These are phyloP conservation scores for Hypsizygus marmoreus DNA, from an alignment of 768 basidiomycete genomes.

Conservation along the genomic window DNA sequence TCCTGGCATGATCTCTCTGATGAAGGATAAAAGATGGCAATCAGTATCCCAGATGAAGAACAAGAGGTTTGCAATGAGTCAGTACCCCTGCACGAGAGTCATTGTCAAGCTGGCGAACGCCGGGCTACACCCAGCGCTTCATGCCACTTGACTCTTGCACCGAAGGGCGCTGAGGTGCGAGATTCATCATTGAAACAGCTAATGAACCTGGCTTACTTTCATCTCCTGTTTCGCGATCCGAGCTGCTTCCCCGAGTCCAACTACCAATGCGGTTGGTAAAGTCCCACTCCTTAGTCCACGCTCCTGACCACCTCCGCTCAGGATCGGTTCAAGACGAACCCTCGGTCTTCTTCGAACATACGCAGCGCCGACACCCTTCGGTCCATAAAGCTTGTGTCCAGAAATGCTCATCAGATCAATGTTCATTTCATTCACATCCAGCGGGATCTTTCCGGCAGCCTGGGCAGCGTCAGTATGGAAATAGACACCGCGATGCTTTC, in stretches of 20 bases:
- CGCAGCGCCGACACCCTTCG: slow-evolving; percentile 93
- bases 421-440: slow-evolving; percentile 95
- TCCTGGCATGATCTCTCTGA: slow-evolving; percentile 78
- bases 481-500: slow-evolving; percentile 87
- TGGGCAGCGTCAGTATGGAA: slow-evolving; percentile 99
- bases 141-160: slow-evolving; percentile 48
- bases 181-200: slow-evolving; percentile 42
- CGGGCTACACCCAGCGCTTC: slow-evolving; percentile 15
- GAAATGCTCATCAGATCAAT: slow-evolving; percentile 96
- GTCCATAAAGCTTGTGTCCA: slow-evolving; percentile 97
- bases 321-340: slow-evolving; percentile 91
- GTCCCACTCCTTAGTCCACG: slow-evolving; percentile 95
- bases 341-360: slow-evolving; percentile 93
- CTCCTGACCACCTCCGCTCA: slow-evolving; percentile 97
- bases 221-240: slow-evolving; percentile 92
- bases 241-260: slow-evolving; percentile 94
- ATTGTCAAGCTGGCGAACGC: slow-evolving; percentile 52
- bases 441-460: slow-evolving; percentile 85
- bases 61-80: slow-evolving; percentile 39
- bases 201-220: slow-evolving; percentile 62
- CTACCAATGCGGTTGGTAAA: slow-evolving; percentile 81
- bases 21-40: slow-evolving; percentile 24
- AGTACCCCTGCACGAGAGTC: slow-evolving; percentile 94
- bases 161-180: slow-evolving; percentile 37
- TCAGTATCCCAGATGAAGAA: neutral